Conservation (phyloP, 139 green algal species). For the Pseudopediastrum boryanum region DNA sequence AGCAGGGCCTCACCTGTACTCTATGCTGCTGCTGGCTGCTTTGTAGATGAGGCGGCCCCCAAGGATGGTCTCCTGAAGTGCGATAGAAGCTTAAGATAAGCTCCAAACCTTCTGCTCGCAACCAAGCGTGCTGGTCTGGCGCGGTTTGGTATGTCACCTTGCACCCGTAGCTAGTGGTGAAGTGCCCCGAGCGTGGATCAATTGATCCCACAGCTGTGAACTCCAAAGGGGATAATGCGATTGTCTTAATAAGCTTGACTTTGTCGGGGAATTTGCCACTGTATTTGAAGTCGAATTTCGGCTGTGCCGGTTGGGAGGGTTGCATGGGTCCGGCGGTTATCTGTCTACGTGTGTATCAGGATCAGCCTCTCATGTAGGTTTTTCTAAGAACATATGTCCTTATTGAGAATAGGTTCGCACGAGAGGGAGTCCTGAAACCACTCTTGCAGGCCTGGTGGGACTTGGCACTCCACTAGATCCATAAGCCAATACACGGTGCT, state of each 20-base stretch:
- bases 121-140: not conserved
- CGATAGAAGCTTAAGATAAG: not conserved
- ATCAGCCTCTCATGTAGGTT: not conserved
- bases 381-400: not conserved
- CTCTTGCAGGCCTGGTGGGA: not conserved
- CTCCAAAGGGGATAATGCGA: constrained; percentile 17
- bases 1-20: constrained; percentile 23
- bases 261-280: constrained; percentile 18
- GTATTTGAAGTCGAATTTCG: constrained; percentile 21
- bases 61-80: not conserved
- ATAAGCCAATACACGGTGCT: not conserved
- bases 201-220: constrained; percentile 25
- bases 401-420: not conserved
- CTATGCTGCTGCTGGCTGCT: not conserved
- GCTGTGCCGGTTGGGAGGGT: too few species aligned
- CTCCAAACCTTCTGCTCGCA: not conserved
- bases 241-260: constrained; percentile 33
- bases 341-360: not conserved
- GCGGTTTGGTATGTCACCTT: not conserved
- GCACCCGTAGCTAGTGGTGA: not conserved
- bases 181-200: constrained; percentile 16
- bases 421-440: not conserved
- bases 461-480: not conserved
- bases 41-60: constrained; percentile 14
- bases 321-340: constrained; percentile 9